Evolutionary conservation across 768 basidiomycete species (phyloP).

Genomic region (Phlebiopsis flavidoalba): DNA sequence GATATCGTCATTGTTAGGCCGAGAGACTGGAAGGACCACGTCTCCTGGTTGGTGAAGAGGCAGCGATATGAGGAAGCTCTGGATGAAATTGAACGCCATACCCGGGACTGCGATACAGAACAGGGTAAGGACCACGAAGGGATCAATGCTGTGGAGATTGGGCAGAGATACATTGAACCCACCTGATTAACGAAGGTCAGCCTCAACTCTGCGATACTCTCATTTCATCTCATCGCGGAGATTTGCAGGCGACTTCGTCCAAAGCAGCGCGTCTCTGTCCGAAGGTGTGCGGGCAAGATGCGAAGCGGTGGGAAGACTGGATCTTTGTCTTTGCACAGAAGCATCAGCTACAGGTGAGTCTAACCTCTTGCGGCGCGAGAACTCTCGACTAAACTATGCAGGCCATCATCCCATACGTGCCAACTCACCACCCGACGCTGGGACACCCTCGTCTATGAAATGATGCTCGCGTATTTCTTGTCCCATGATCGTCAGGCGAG

Average conservation of each 20-base stretch:
- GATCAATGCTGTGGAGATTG: constrained; percentile 64
- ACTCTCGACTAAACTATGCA: constrained; percentile 25
- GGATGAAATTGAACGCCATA: constrained; percentile 67
- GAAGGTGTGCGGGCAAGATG: constrained; percentile 78
- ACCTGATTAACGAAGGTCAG: constrained; percentile 78
- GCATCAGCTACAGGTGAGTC: constrained; percentile 66
- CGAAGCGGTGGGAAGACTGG: constrained; percentile 92
- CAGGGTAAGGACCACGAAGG: constrained; percentile 29
- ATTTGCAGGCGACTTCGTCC: constrained; percentile 40
- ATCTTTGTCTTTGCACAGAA: constrained; percentile 87
- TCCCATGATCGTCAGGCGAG: constrained; percentile 68
- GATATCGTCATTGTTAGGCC: constrained; percentile 86
- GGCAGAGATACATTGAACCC: constrained; percentile 81
- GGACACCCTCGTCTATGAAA: constrained; percentile 87
- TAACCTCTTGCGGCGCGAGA: background rate
- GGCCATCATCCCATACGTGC: constrained; percentile 87
- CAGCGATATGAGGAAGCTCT: constrained; percentile 88
- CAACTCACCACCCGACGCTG: constrained; percentile 76
- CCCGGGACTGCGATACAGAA: constrained; percentile 20
- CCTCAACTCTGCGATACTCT: background rate
- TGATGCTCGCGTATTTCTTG: constrained; percentile 87
- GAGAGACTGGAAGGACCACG: constrained; percentile 84
- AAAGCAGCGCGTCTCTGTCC: constrained; percentile 82
- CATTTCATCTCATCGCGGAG: background rate
- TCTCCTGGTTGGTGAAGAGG: constrained; percentile 87